phyloP scores from a whole-genome alignment of 805 yeast genomes.

The Cyberlindnera lachancei region DNA sequence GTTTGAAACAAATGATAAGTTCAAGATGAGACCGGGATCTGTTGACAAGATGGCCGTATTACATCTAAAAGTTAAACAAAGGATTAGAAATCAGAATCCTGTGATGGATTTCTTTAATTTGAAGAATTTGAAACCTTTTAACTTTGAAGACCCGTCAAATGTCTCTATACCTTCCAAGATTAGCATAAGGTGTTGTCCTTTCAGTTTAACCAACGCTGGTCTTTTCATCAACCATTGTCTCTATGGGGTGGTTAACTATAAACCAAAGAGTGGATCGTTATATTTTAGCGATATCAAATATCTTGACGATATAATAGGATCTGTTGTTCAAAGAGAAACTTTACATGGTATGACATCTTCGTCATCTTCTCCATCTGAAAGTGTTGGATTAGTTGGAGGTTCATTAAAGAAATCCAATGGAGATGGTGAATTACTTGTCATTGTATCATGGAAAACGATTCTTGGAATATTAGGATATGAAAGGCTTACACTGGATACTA shows the following conservation, averaged over 20 bases:
- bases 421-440: constrained; percentile 21
- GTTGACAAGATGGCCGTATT: constrained; percentile 9
- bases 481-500: constrained; percentile 2
- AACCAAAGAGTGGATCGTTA: constrained; percentile 9
- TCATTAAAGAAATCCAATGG: constrained; percentile 19
- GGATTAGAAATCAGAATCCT: not conserved
- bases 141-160: constrained; percentile 4
- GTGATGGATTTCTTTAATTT: constrained; percentile 8
- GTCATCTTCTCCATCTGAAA: not conserved
- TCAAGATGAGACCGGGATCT: constrained; percentile 14
- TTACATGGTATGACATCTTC: constrained; percentile 6
- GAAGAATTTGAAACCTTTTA: constrained; percentile 7
- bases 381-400: constrained; percentile 21
- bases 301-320: constrained; percentile 22
- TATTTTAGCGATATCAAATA: constrained; percentile 21
- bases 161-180: constrained; percentile 15
- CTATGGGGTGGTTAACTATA: constrained; percentile 15
- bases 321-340: constrained; percentile 17
- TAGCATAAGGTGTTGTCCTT: constrained; percentile 20
- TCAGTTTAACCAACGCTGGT: constrained; percentile 23
- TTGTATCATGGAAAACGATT: constrained; percentile 21
- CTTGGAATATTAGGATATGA: constrained; percentile 8
- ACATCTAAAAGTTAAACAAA: constrained; percentile 10
- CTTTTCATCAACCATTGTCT: constrained; percentile 18
- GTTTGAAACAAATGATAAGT: constrained; percentile 8